Evolutionary conservation across 2,329 filamentous ascomycete species (phyloP).

Genomic region (Drechslerella dactyloides): DNA sequence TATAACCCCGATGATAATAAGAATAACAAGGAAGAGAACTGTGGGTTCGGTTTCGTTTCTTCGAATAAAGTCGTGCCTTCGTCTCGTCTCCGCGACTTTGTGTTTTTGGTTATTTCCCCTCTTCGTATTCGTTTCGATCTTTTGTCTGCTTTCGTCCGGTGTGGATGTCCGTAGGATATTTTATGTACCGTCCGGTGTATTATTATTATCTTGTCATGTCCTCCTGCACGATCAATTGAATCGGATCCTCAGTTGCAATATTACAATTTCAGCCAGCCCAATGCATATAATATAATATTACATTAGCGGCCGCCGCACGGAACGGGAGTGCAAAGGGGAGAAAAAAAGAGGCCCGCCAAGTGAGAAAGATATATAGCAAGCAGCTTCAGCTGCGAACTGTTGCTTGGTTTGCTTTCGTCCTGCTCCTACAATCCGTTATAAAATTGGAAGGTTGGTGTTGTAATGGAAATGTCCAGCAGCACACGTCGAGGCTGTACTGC

Average conservation of each 20-base stretch:
- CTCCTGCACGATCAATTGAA: no score
- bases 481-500: no score
- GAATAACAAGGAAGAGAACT: background rate
- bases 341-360: background rate
- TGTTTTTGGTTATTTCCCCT: no score
- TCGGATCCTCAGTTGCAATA: background rate
- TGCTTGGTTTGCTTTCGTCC: no score
- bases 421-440: background rate
- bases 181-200: no score
- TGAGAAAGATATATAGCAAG: background rate
- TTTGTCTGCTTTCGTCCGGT: no score
- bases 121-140: no score
- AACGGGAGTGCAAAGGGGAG: background rate
- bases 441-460: constrained; percentile 1
- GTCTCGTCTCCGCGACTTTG: no score
- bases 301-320: constrained; percentile 1
- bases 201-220: no score
- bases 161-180: no score
- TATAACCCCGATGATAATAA: constrained; percentile 4
- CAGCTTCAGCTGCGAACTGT: background rate
- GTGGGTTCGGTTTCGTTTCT: background rate
- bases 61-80: no score
- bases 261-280: constrained; percentile 8
- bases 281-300: constrained; percentile 9
- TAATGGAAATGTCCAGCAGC: no score